phyloP scores from a whole-genome alignment of 2,329 filamentous ascomycete genomes.

The Monilinia aucupariae region DNA sequence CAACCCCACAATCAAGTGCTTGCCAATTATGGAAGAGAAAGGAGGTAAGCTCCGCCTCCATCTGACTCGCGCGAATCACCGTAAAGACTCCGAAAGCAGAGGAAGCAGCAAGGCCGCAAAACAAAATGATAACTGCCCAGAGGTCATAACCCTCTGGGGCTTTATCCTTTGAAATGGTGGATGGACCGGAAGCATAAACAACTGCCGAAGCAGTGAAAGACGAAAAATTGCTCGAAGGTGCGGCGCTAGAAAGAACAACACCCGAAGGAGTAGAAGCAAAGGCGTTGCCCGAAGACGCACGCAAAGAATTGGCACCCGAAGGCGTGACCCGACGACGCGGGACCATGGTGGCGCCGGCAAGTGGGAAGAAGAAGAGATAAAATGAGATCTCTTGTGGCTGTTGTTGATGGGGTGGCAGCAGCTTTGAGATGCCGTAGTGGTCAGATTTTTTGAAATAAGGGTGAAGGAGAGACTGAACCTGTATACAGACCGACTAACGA shows the following conservation, averaged over 20 bases:
- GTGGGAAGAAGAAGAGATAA: too few relatives aligned
- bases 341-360: not conserved
- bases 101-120: not conserved
- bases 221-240: not conserved
- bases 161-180: not conserved
- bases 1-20: not conserved
- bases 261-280: not conserved
- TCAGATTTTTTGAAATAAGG: not conserved
- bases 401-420: not conserved
- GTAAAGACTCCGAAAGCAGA: not conserved
- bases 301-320: not conserved
- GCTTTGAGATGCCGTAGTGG: constrained; percentile 36
- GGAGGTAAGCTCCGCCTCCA: not conserved
- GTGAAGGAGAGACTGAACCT: not conserved
- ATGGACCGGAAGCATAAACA: not conserved
- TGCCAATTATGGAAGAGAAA: not conserved
- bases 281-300: not conserved
- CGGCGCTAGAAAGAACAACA: not conserved
- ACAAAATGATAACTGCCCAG: constrained; percentile 5
- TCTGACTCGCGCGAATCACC: not conserved
- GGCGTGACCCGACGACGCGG: not conserved
- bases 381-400: not conserved
- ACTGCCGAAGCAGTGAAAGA: not conserved
- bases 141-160: not conserved
- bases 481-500: not conserved